Evolutionary conservation across 768 basidiomycete genomes (phyloP), one percentile per base, ranked within the genome.

Genomic region (Suillus americanus): DNA sequence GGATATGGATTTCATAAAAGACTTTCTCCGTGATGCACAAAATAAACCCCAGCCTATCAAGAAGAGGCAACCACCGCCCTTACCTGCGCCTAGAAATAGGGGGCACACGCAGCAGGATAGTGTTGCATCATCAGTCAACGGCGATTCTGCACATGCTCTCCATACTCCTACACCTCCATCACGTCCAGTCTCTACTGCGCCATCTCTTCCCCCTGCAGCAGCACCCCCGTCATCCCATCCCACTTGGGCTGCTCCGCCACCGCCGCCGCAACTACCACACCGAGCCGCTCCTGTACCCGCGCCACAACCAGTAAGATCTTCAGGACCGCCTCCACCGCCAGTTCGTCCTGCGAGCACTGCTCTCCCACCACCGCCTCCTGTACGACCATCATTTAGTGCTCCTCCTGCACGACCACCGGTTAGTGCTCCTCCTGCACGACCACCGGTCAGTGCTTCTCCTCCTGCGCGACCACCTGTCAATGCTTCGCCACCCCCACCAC

Each of bases 1-100:
- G 67, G 89, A 99, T 70, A 90, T 90, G 79, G 90, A 92, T 66
- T 98, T 94, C 74, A 97, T 99, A 78, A 89, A 89, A 72, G 83
- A 89, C 67, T 99, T 88, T 71, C 84, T 95, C 30, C 80, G 86
- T 67, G 70, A 90, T 16, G 72, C 78, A 55, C 71, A 75, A 68
- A 73, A 81, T 70, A 79, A 79, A 12, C 72, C 75, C 2, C 74
- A 72, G n/a, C 78, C 79, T 62, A 82, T 81, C 67, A 81, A 81
- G 70, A 72, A 79, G 30, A 84, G 85, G 65, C 68, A 79, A 18
- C 80, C 80, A 0, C 75, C 80, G 0, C 71, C 79, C 2, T 20
- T 28, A 41, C 75, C 75, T 41, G 75, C 77, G 10, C 77, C 81
- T 23, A 64, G 69, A 62, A 72, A 77, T 35, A 72, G 69, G 9